A percentile compares a stretch with the other conserved stretches of the same genome.
Evolutionary conservation across 129 eudicot species (phyloP).

Genomic region (Heracleum sosnowskyi): DNA sequence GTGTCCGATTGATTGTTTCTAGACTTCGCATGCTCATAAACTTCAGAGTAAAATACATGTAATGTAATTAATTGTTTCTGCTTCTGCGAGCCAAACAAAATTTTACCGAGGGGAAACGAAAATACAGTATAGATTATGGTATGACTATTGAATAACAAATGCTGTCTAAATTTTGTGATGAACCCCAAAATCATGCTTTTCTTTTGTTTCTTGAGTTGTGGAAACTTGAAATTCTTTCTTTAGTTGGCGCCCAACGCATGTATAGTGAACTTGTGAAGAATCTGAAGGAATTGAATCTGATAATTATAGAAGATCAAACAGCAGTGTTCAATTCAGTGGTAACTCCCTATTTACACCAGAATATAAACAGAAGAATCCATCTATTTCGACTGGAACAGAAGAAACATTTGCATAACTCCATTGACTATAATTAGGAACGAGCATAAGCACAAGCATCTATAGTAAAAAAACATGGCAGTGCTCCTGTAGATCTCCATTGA

Average conservation of each 20-base stretch:
- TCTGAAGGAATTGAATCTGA: not conserved
- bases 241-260: not conserved
- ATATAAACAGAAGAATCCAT: not conserved
- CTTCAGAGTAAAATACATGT: not conserved
- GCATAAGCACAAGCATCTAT: not conserved
- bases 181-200: not conserved
- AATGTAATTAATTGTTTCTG: not conserved
- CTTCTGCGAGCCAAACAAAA: not conserved
- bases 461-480: not conserved
- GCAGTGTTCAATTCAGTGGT: not conserved
- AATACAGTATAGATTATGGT: not conserved
- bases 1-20: not conserved
- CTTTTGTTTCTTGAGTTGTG: too few relatives aligned
- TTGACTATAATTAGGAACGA: not conserved
- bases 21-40: not conserved
- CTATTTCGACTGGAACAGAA: not conserved
- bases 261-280: not conserved
- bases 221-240: too few relatives aligned
- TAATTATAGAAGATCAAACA: not conserved
- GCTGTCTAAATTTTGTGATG: not conserved
- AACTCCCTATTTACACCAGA: not conserved
- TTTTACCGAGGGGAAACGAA: not conserved
- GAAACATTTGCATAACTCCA: not conserved
- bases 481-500: not conserved
- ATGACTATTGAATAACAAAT: not conserved